Base-by-base conservation (phyloP, 768 basidiomycete species). In the Galerina marginata region DNA sequence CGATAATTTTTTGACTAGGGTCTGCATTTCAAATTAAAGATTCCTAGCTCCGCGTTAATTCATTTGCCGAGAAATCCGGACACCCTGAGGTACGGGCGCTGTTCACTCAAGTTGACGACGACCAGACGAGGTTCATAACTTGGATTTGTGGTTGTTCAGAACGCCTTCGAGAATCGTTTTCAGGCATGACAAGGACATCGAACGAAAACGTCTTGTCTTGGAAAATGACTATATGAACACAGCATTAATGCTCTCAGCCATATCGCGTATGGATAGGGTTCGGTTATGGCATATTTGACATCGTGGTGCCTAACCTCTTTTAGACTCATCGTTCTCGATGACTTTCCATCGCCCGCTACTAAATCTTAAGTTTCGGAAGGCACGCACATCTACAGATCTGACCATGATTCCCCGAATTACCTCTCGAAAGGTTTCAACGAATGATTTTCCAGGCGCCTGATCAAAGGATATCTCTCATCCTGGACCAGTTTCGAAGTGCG, bases 371-470 rank as follows among this genome's bases (percentile, higher is more conserved):
- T 69, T 65, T 66, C 67, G 70, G 72, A 74, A 77, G 74, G 77
- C 74, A 79, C 75, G 66, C 66, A 70, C 72, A 79, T 78, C 76
- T 75, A 62, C 61, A 76, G 76, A 78, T 79, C 72, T 73, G 68
- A 65, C 67, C 71, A 67, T 69, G 68, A 65, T 67, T 64, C 62
- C 67, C 75, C 76, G 71, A 74, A 77, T 71, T 72, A 74, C 74
- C 63, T 64, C 69, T 58, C 65, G 60, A 62, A 69, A 56, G 66
- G 60, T 72, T 71, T 70, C 71, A 67, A 76, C 70, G 69, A 62
- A 70, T 73, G 74, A 75, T 75, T 75, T 76, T 73, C 72, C 64
- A 72, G 72, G 73, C 71, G 63, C 71, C 71, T 72, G 74, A 74
- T 68, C 68, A 75, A 62, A 71, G 71, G 65, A 61, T 66, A 66